Percentiles rank a stretch among this genome's conserved stretches.
Conservation (phyloP, 305 asterid species). For the Fraxinus nigra region DNA sequence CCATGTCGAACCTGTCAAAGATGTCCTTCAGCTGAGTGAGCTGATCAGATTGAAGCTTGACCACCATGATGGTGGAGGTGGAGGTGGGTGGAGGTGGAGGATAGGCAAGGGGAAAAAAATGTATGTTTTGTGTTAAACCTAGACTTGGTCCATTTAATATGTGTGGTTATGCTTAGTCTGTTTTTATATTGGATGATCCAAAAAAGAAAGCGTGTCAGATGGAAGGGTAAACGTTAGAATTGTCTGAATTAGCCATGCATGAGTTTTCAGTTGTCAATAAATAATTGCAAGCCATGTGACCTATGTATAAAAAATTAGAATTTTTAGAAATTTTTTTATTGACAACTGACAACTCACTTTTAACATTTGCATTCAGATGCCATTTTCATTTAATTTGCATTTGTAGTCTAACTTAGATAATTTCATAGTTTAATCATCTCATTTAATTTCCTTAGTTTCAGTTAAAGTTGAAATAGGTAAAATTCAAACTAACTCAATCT, state of each 20-base stretch:
- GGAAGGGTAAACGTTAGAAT: constrained; percentile 1
- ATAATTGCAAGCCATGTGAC: constrained; percentile 11
- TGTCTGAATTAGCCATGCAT: neutral
- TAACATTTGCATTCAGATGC: no score
- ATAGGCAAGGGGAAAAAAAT: neutral
- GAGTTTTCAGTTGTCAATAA: neutral
- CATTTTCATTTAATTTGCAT: no score
- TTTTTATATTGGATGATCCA: constrained; percentile 3
- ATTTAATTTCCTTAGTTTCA: no score
- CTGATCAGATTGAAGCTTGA: constrained; percentile 62
- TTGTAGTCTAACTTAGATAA: no score
- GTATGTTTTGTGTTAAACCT: neutral
- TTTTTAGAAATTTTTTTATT: no score
- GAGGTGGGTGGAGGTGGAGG: neutral
- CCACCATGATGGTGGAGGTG: constrained; percentile 38
- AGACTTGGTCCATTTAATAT: constrained; percentile 8
- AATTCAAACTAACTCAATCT: no score
- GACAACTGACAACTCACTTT: no score
- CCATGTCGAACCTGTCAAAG: constrained; percentile 86
- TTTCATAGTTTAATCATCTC: no score
- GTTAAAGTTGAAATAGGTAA: no score
- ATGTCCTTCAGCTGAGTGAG: constrained; percentile 66
- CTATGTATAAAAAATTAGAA: neutral
- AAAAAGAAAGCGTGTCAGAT: constrained; percentile 26
- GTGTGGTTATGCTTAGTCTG: constrained; percentile 22